Evolutionary conservation across 1,284 basidiomycete species (phyloP), one percentile per base, ranked within the genome.

Genomic region (Rhizoctonia solani): DNA sequence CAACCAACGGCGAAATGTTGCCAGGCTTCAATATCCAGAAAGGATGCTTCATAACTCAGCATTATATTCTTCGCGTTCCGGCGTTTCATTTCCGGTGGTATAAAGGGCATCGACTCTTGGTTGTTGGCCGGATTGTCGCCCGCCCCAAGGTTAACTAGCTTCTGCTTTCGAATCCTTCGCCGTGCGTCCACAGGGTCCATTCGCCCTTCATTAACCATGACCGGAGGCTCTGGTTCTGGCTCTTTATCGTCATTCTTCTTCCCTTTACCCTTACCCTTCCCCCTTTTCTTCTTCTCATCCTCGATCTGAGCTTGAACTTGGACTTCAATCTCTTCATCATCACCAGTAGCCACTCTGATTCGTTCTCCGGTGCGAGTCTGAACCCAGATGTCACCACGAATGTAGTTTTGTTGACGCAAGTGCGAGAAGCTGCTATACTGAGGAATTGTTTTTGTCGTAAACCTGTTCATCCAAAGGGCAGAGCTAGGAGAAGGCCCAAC

Each of bases 381-480:
- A 9, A 21, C 19, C 56, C 56, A 59, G 39, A 59, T 25, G 19
- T 59, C 56, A 13, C 56, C 56, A 14, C 56, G 56, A 47, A 59
- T n/a, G 29, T 59, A 59, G 29, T n/a, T 30, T 14, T 9, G n/a
- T 2, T 49, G 56, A 19, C 29, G 56, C 32, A 59, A n/a, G 11
- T 25, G 44, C 23, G 42, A 19, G 29, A 46, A 59, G 29, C 39
- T 42, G 29, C 25, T 47, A 25, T 47, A 59, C 1, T 29, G 8
- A 6, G 56, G 56, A 8, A 59, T 27, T 47, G 56, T 19, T 5
- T 47, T 13, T 5, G 44, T 29, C 13, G 19, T n/a, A 8, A n/a
- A 2, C 23, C 6, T 5, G 44, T 8, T 34, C 19, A 8, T 59
- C 30, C 52, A 34, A 5, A 8, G 6, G 3, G 25, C 29, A 44